Evolutionary conservation across 2,329 filamentous ascomycete species (phyloP).

Genomic region (Diaporthe humulicola): DNA sequence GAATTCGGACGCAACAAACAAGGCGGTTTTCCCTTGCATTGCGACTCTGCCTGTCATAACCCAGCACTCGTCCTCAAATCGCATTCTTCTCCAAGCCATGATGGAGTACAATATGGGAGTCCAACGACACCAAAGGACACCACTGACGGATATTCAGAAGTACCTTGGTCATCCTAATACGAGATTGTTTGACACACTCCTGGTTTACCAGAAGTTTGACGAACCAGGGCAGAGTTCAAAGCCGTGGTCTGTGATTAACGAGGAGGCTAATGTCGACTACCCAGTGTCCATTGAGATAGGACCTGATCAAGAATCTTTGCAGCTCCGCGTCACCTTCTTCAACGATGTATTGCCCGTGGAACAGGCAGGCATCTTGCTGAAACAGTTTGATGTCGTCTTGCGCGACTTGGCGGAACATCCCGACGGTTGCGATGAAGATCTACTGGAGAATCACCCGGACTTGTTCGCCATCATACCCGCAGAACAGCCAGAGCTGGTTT

Average conservation of each 20-base stretch:
- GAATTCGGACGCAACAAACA: constrained; percentile 69
- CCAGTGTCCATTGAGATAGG: constrained; percentile 85
- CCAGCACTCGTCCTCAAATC: constrained; percentile 66
- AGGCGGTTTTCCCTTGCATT: constrained; percentile 81
- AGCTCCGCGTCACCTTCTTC: constrained; percentile 76
- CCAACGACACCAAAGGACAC: constrained; percentile 78
- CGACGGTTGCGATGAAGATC: constrained; percentile 54
- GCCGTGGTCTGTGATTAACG: constrained; percentile 73
- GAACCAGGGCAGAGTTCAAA: constrained; percentile 39
- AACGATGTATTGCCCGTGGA: constrained; percentile 73
- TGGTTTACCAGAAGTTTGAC: constrained; percentile 81
- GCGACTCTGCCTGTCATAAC: constrained; percentile 82
- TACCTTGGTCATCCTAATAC: constrained; percentile 76
- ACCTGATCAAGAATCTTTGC: constrained; percentile 63
- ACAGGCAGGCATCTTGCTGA: constrained; percentile 76
- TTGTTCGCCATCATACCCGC: constrained; percentile 78
- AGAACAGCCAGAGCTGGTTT: constrained; percentile 66
- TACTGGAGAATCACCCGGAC: constrained; percentile 48
- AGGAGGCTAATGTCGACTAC: constrained; percentile 81
- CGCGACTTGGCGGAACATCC: constrained; percentile 67
- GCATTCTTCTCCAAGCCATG: constrained; percentile 70
- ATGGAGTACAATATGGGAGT: constrained; percentile 75
- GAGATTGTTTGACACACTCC: constrained; percentile 84
- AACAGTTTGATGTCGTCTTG: constrained; percentile 80
- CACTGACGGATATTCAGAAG: constrained; percentile 79